A percentile compares a stretch with the other conserved stretches of the same genome.
Conservation (phyloP, 139 green algal genomes). For the Yamagishiella unicocca region DNA sequence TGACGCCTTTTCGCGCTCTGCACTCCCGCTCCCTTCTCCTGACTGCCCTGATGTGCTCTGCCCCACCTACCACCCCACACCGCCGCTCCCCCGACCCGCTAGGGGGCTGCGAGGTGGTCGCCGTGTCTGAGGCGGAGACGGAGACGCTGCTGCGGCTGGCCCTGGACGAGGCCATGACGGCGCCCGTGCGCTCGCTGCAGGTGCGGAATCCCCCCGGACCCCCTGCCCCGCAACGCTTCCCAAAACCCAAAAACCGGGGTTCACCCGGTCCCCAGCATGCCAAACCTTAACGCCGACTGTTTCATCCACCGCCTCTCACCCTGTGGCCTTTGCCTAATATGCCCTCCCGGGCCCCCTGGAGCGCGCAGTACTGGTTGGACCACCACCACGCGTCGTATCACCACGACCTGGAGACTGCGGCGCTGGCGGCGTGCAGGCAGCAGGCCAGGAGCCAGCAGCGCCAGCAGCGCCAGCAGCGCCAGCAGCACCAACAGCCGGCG, state of each 20-base stretch:
- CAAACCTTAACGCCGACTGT: background rate
- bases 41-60: too few species aligned
- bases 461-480: background rate
- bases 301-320: background rate
- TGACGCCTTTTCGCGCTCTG: background rate
- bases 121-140: conserved; percentile 8
- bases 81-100: background rate
- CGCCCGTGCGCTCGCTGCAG: conserved; percentile 22
- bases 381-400: conserved; percentile 77
- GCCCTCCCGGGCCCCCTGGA: background rate
- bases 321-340: background rate
- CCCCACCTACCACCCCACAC: background rate
- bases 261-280: background rate
- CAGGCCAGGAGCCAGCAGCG: background rate
- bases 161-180: conserved; percentile 1
- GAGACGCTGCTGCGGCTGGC: conserved; percentile 18
- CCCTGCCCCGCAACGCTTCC: too few species aligned
- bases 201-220: background rate
- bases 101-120: conserved; percentile 39
- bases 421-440: conserved; percentile 36
- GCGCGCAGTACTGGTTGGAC: conserved; percentile 72
- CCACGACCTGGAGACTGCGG: conserved; percentile 75
- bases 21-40: too few species aligned
- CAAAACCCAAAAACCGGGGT: background rate
- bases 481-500: background rate